These are phyloP conservation scores for Solanum hybrid DNA, from an alignment of 305 asterid species.

Conservation along the genomic window DNA sequence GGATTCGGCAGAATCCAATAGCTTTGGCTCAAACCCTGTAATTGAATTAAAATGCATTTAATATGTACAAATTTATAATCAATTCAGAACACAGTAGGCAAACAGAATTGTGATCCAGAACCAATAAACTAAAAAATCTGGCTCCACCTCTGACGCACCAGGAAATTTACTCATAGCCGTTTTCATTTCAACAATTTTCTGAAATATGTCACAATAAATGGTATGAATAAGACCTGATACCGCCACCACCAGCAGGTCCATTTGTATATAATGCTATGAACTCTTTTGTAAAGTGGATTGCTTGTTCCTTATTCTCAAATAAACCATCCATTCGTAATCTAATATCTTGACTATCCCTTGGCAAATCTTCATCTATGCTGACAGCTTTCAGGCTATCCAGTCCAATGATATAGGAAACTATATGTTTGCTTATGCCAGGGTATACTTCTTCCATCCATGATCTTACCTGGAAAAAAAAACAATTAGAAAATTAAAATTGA, in stretches of 20 bases:
- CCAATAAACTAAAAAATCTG: not conserved
- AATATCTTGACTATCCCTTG: slow-evolving; percentile 41
- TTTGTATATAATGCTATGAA: slow-evolving; percentile 89
- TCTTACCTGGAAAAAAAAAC: slow-evolving; percentile 44
- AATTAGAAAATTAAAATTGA: not conserved
- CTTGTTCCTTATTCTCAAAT: slow-evolving; percentile 76
- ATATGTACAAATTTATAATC: not conserved
- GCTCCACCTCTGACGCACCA: not conserved
- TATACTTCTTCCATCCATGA: slow-evolving; percentile 85
- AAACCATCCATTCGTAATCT: slow-evolving; percentile 88
- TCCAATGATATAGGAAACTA: slow-evolving; percentile 61
- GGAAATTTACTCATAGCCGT: not conserved
- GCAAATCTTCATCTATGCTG: slow-evolving; percentile 14
- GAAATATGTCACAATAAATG: slow-evolving; percentile 1
- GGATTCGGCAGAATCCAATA: not conserved
- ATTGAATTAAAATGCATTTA: not conserved
- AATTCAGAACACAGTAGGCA: not conserved
- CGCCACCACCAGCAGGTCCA: slow-evolving; percentile 99
- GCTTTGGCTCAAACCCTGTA: not conserved
- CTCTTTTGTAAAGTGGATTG: slow-evolving; percentile 61
- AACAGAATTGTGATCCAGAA: not conserved
- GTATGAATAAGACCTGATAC: slow-evolving; percentile 57
- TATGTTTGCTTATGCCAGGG: slow-evolving; percentile 43
- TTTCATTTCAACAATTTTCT: not conserved
- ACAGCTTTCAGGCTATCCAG: slow-evolving; percentile 68